Base-by-base conservation (phyloP, 2,329 filamentous ascomycete genomes). In the Arthroderma sp. region DNA sequence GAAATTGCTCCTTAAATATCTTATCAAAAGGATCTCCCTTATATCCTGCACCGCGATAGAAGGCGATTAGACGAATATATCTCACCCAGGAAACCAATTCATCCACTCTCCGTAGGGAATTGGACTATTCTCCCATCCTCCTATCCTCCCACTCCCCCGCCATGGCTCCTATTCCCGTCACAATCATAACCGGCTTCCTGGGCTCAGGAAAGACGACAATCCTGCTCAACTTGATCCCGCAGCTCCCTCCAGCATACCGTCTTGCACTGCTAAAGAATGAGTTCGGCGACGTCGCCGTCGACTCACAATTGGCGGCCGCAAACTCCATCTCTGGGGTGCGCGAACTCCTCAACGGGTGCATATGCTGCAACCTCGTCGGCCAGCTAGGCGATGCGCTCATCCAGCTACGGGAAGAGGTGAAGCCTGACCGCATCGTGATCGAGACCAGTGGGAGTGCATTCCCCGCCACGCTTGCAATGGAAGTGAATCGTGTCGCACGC, bases 281-380 rank as follows among this genome's bases (percentile, higher is more conserved):
- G 75, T 97, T 96, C 71, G 93, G 93, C 68, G 91, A 97, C 70
- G 75, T 98, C 43, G 91, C 90, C 37, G 80, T 98, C 69, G 93
- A 98, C 77, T 93, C 88, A 1, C 88, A 95, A 70, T 85, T 98
- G 31, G 91, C 93, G 15, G 79, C 86, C 0, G 86, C 86, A 13
- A 82, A 82, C 54, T 84, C 91, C 61, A 90, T 98, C 64, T 86
- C 88, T 0, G 91, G 90, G 57, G 91, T 95, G 3, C 87, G 87
- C 65, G 93, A 98, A 73, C 80, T 98, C 0, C 84, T 98, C 56
- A 95, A 95, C 70, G 93, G 91, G 63, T 97, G 93, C 75, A 97
- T 98, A 73, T 98, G 93, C 81, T 98, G 93, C 77, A 97, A 97
- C 70, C 85, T 97, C 25, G 91, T 98, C 60, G 93, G 93, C 15